Evolutionary conservation across 495 filamentous ascomycete species (phyloP).

Genomic region (Parmelia sp.): DNA sequence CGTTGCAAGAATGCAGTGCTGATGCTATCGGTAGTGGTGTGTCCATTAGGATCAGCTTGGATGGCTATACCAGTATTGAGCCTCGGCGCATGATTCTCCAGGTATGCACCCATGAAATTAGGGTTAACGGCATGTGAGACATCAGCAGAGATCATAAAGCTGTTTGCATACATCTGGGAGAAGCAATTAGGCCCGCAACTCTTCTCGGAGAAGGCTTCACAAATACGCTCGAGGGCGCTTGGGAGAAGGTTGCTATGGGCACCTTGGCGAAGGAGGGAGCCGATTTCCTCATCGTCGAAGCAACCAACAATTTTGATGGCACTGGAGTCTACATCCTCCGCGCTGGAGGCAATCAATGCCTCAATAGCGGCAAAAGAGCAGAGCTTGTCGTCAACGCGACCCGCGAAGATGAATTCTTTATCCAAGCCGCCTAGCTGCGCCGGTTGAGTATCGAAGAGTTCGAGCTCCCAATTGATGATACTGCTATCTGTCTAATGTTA

Average conservation of each 20-base stretch:
- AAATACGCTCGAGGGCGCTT: conserved; percentile 67
- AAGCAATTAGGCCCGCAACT: conserved; percentile 59
- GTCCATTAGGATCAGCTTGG: conserved; percentile 79
- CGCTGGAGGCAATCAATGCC: conserved; percentile 65
- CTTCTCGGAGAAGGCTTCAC: conserved; percentile 57
- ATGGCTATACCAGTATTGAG: conserved; percentile 88
- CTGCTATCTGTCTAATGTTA: conserved; percentile 36
- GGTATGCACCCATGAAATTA: conserved; percentile 77
- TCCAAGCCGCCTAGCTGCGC: conserved; percentile 78
- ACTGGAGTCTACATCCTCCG: conserved; percentile 34
- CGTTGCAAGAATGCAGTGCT: conserved; percentile 68
- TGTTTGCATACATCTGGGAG: conserved; percentile 81
- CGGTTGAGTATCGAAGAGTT: conserved; percentile 87
- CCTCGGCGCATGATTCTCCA: conserved; percentile 74
- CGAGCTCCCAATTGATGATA: conserved; percentile 96
- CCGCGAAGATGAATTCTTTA: conserved; percentile 91
- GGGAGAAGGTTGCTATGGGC: conserved; percentile 83
- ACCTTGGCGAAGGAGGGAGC: conserved; percentile 82
- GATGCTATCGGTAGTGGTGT: conserved; percentile 86
- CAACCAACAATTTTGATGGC: conserved; percentile 79
- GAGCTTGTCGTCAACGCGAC: conserved; percentile 93
- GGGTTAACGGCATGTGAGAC: conserved; percentile 94
- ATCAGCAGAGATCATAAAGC: conserved; percentile 87
- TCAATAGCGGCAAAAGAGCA: conserved; percentile 90
- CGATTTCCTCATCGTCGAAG: conserved; percentile 96